Evolutionary conservation across 1,139 yeast species (phyloP), one percentile per base, ranked within the genome.

Genomic region (Candida mesenterica): DNA sequence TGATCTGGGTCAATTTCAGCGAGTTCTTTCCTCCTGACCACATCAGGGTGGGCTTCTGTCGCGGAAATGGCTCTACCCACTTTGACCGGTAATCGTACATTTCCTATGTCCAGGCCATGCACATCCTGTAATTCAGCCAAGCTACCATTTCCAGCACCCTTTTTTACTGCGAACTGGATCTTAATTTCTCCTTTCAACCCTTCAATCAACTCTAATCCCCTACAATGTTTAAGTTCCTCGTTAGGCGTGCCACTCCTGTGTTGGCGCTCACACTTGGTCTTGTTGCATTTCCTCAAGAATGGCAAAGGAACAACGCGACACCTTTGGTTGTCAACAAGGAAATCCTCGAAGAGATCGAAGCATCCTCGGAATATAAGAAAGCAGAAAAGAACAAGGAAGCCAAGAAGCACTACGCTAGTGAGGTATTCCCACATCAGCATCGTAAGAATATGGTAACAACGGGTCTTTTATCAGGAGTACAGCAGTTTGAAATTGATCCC

Each of bases 401-500:
- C 31, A 46, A 39, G 15, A 46, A 47, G 22, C 48, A 59, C 37
- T 50, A 55, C 12, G 61, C 68, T 5, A 69, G 79, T 10, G 60
- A 68, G 12, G 55, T 68, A 18, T 71, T 83, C 25, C 90, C 92
- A 0, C 65, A 62, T 31, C 80, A 79, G 17, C 89, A 83, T 52
- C 75, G 72, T 30, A 51, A 55, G 3, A 78, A 82, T 50, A 81
- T 81, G 53, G 86, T 82, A 3, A 78, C 81, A 0, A 77, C 79
- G 30, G 90, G 90, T 1, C 56, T 82, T 8, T 59, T 84, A 32
- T 78, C 73, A 48, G 87, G 89, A 0, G 76, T 77, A 5, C 65
- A 71, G 24, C 70, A 79, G 39, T 65, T 82, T 44, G 86, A 79
- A 45, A 72, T 82, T 14, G 89, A 82, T 45, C 92, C 94, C 0